Base-by-base conservation (phyloP, 495 filamentous ascomycete genomes). In the Xylaria grammica region DNA sequence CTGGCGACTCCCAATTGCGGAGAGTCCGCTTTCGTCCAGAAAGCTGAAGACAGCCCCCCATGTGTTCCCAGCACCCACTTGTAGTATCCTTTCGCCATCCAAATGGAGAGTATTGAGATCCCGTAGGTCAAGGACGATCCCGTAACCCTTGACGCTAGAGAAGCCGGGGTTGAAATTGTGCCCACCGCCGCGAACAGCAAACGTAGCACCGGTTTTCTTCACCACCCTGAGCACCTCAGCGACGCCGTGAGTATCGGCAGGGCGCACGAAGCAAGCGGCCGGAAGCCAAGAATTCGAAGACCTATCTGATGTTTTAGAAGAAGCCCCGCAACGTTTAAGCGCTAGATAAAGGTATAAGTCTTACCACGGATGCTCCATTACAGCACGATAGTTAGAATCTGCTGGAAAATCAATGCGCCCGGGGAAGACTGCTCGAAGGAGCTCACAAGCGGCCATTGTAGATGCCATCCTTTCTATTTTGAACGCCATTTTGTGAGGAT, bases 101-200 rank as follows among this genome's bases (percentile, higher is more conserved):
- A 42, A 15, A 17, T 7, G 17, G 6, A 42, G 13, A 3, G 40
- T 10, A 15, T 42, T 42, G 40, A 42, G 0, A 58, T 54, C 26
- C 13, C 13, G 51, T 26, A 84, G 42, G 30, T 79, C 76, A 26
- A 84, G 68, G 0, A 83, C 66, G 0, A 83, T 75, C 0, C 81
- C 80, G 4, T 7, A 20, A 13, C 66, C 50, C 30, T 74, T 66
- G 22, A 74, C 74, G 13, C 73, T 78, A 0, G 73, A 72, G 27
- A 72, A 75, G 24, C 73, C 74, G 0, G 74, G 69, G 49, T 81
- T 81, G 2, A 78, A 72, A 36, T 78, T 77, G 58, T 84, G 81
- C 0, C 80, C 81, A 7, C 79, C 78, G 26, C 72, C 75, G 38
- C 79, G 79, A 52, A 84, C 73, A 4, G 81, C 81, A 61, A 83